These are phyloP conservation scores for Crithidia thermophila DNA, from an alignment of 208 protist species.

Conservation along the genomic window DNA sequence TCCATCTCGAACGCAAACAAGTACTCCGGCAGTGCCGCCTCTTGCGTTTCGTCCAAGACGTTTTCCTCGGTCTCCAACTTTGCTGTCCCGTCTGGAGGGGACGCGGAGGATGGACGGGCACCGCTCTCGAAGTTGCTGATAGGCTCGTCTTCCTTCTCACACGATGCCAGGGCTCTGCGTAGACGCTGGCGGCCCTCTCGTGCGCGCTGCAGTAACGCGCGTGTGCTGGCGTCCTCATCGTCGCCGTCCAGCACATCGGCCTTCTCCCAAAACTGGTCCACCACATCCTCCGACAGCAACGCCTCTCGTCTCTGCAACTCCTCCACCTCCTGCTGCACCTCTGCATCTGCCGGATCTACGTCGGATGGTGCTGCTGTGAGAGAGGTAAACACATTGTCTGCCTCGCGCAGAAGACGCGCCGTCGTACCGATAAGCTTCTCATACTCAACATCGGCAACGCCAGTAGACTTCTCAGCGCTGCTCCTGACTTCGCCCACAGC, in stretches of 20 bases:
- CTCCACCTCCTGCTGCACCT: neutral
- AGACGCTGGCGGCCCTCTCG: slow-evolving; percentile 12
- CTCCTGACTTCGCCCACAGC: too few relatives aligned
- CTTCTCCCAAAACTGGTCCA: slow-evolving; percentile 17
- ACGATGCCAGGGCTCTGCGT: neutral
- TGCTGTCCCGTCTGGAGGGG: too few relatives aligned
- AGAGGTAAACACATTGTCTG: slow-evolving; percentile 23
- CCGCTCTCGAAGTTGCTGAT: too few relatives aligned
- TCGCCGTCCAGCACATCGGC: slow-evolving; percentile 22
- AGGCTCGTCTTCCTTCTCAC: too few relatives aligned
- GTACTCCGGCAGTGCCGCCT: neutral
- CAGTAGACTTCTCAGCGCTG: neutral
- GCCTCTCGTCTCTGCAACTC: slow-evolving; percentile 27
- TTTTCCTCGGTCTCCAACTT: neutral
- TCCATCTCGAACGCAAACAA: slow-evolving; percentile 75
- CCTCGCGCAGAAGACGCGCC: slow-evolving; percentile 3
- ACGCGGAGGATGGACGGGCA: too few relatives aligned
- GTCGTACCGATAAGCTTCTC: slow-evolving; percentile 12
- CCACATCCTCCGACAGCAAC: slow-evolving; percentile 4
- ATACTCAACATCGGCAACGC: neutral
- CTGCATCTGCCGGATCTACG: neutral
- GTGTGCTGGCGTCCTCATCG: slow-evolving; percentile 33
- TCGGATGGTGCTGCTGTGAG: too few relatives aligned
- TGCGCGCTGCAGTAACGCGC: slow-evolving; percentile 31
- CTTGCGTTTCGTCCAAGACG: neutral